Evolutionary conservation across 192 early-diverging fungal genomes (phyloP).

Genomic region (Coemansia sp.): DNA sequence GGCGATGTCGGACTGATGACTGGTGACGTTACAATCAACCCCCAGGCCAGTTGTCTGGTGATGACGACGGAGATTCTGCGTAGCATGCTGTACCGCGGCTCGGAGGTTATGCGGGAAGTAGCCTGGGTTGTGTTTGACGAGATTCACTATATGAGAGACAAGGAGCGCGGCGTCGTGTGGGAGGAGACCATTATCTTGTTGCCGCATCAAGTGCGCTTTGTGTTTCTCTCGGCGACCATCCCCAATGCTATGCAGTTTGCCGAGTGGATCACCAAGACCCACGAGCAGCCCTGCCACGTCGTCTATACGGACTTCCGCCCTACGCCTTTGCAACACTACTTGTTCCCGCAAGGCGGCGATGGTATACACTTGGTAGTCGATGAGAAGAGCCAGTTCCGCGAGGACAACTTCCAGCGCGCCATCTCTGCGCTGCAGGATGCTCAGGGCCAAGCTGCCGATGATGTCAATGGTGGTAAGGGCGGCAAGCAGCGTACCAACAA

Average conservation of each 20-base stretch:
- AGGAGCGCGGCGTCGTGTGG: slow-evolving; percentile 98
- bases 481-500: slow-evolving; percentile 57
- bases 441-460: slow-evolving; percentile 61
- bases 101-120: slow-evolving; percentile 94
- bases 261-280: slow-evolving; percentile 95
- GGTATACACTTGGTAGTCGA: slow-evolving; percentile 97
- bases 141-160: slow-evolving; percentile 98
- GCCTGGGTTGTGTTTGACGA: slow-evolving; percentile 99
- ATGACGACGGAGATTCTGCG: slow-evolving; percentile 99
- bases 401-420: slow-evolving; percentile 95
- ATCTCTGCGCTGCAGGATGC: slow-evolving; percentile 69
- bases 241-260: slow-evolving; percentile 99
- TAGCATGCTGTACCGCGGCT: slow-evolving; percentile 96
- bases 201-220: slow-evolving; percentile 89
- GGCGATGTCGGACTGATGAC: slow-evolving; percentile 99
- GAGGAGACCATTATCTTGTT: slow-evolving; percentile 97
- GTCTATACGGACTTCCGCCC: slow-evolving; percentile 98
- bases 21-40: slow-evolving; percentile 96
- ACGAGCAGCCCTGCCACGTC: slow-evolving; percentile 97
- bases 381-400: slow-evolving; percentile 91
- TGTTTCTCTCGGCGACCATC: slow-evolving; percentile 97
- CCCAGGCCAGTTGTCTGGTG: slow-evolving; percentile 87
- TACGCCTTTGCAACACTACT: slow-evolving; percentile 95
- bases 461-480: slow-evolving; percentile 45
- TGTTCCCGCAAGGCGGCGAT: slow-evolving; percentile 88